A percentile compares a stretch with the other conserved stretches of the same genome.
These are phyloP conservation scores for Neurospora africana DNA, from an alignment of 495 filamentous ascomycete species.

Conservation along the genomic window DNA sequence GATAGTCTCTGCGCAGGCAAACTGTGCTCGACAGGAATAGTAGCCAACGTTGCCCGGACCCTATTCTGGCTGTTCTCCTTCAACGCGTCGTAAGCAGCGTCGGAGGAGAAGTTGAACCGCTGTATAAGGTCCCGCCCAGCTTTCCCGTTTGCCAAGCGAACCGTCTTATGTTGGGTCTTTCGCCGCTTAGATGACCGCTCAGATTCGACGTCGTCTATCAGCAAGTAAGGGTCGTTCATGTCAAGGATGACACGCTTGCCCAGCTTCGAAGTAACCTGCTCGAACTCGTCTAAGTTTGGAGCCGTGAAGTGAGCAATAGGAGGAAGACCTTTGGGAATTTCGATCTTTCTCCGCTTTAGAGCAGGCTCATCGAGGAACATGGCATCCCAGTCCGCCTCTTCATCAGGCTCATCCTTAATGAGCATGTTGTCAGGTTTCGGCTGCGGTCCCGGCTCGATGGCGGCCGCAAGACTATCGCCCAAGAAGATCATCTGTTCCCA, in stretches of 20 bases:
- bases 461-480: constrained; percentile 13
- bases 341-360: constrained; percentile 28
- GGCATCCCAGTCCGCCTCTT: constrained; percentile 45
- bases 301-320: constrained; percentile 30
- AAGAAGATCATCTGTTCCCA: constrained; percentile 55
- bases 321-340: constrained; percentile 29
- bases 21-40: constrained; percentile 78
- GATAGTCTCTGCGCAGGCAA: constrained; percentile 81
- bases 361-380: constrained; percentile 35
- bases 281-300: constrained; percentile 40
- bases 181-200: constrained; percentile 40
- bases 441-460: constrained; percentile 9
- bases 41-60: constrained; percentile 80
- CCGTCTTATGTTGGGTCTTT: constrained; percentile 35
- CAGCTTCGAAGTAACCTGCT: constrained; percentile 53
- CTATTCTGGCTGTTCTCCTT: constrained; percentile 97
- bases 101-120: constrained; percentile 92
- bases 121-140: constrained; percentile 52
- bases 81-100: constrained; percentile 85
- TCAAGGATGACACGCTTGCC: constrained; percentile 74
- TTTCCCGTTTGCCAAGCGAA: constrained; percentile 44
- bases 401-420: constrained; percentile 29
- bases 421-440: constrained; percentile 14
- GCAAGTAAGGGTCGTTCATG: constrained; percentile 76
- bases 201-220: constrained; percentile 48